Base-by-base conservation (phyloP, 148 eudicot species). In the Silene uniflora region DNA sequence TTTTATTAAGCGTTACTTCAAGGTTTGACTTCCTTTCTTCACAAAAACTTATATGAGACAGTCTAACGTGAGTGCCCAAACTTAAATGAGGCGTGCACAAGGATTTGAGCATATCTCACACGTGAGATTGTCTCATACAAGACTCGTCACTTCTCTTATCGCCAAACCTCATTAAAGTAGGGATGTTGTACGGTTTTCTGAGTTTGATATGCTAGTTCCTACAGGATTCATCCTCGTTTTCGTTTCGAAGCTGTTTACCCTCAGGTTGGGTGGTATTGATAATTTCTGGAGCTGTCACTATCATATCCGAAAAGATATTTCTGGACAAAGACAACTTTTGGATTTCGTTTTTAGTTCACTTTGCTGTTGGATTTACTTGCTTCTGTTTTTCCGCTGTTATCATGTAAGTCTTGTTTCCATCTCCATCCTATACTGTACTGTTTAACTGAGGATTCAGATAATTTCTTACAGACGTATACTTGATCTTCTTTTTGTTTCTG, bases 191-290 rank as follows among this genome's bases (percentile, higher is more conserved):
- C 59, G 7, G 12, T 27, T 60, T 64, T 39, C 23, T 73, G n/a
- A 59, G 69, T 55, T 54, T 69, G 67, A 64, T 55, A 12, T 23
- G 66, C 58, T 10, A 27, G 60, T 78, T 46, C 77, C 63, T 18
- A 22, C 87, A 96, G 98, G 98, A 80, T 79, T 88, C 96, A 42
- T 83, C 86, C 25, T 86, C 96, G n/a, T 95, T 95, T 78, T 91
- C 97, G 76, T 89, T 92, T 58, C 71, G 73, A 63, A 80, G 81
- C 75, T 95, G 99, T 85, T 86, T 92, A 83, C 99, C 99, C 55
- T 85, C 91, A 7, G 99, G 99, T 68, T 92, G 88, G 92, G 62
- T 29, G n/a, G 73, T 88, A 67, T 81, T 92, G 79, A 52, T 93
- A 54, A 68, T 89, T 79, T 89, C 93, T 58, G 84, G 91, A 64